Percentiles rank a stretch among this genome's conserved stretches.
Evolutionary conservation across 345 rosid genomes (phyloP).

Genomic region (Acer yangbiense): DNA sequence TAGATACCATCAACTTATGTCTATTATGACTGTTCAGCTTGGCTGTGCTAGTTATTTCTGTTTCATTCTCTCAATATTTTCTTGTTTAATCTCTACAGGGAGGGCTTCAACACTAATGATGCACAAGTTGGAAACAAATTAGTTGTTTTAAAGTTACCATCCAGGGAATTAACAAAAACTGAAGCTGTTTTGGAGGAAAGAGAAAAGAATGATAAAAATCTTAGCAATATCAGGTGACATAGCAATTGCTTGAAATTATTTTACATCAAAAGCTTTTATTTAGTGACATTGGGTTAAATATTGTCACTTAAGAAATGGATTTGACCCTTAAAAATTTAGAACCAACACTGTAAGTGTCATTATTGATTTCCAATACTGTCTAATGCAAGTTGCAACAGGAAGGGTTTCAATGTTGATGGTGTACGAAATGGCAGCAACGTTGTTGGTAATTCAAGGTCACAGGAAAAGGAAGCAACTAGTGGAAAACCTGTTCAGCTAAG

Average conservation of each 20-base stretch:
- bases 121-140: constrained; percentile 34
- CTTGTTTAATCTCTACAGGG: constrained; percentile 32
- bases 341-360: neutral
- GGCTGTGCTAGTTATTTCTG: neutral
- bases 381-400: constrained; percentile 27
- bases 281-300: neutral
- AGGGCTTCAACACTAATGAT: constrained; percentile 21
- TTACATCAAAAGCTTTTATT: neutral
- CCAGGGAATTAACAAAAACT: constrained; percentile 17
- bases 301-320: constrained; percentile 3
- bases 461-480: constrained; percentile 36
- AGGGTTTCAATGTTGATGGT: constrained; percentile 27
- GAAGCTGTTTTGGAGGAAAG: constrained; percentile 35
- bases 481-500: constrained; percentile 38
- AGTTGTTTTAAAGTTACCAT: constrained; percentile 23
- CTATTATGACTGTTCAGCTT: neutral
- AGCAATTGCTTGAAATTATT: constrained; percentile 4
- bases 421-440: constrained; percentile 33
- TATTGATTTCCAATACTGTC: constrained; percentile 1
- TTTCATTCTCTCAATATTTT: neutral
- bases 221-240: constrained; percentile 39
- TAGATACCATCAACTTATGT: neutral
- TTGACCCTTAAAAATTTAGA: constrained; percentile 5
- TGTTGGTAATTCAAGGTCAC: constrained; percentile 32
- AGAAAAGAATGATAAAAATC: constrained; percentile 30